phyloP scores from a whole-genome alignment of 352 stramenopile genomes.

The Elongisporangium anandrum region DNA sequence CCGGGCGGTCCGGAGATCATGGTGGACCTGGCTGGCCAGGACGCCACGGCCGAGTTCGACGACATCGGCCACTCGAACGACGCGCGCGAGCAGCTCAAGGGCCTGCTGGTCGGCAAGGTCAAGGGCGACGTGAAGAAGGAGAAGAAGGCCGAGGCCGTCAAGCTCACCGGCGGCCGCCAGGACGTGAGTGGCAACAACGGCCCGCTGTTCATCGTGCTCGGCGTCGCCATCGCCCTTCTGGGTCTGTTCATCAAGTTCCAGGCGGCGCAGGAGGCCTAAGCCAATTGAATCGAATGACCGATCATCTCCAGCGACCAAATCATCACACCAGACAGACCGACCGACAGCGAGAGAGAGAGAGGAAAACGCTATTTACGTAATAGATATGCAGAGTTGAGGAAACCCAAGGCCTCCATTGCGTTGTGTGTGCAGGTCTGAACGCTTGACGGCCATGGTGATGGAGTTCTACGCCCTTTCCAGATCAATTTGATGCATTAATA shows the following conservation, averaged over 20 bases:
- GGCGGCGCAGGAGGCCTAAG: constrained; percentile 7
- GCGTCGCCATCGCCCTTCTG: constrained; percentile 34
- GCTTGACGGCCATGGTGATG: neutral
- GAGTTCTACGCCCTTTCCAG: neutral
- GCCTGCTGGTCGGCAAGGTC: constrained; percentile 92
- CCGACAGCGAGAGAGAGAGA: neutral
- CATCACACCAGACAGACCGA: neutral
- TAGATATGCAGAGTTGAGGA: neutral
- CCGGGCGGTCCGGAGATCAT: constrained; percentile 98
- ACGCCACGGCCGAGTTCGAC: constrained; percentile 93
- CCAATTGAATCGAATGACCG: constrained; percentile 2
- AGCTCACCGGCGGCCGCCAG: constrained; percentile 41
- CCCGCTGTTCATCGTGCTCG: constrained; percentile 47
- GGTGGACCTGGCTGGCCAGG: constrained; percentile 91
- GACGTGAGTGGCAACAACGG: constrained; percentile 59
- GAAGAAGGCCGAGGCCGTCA: constrained; percentile 10
- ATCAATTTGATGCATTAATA: neutral
- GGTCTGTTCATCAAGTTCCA: constrained; percentile 65
- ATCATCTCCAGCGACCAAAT: neutral
- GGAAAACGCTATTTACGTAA: neutral
- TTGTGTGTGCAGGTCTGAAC: neutral
- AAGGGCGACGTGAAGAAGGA: constrained; percentile 62
- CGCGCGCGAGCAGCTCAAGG: constrained; percentile 90
- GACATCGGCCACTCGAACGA: constrained; percentile 98
- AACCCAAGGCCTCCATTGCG: neutral